Evolutionary conservation across 1,284 basidiomycete species (phyloP).

Genomic region (Clitocybe nebularis): DNA sequence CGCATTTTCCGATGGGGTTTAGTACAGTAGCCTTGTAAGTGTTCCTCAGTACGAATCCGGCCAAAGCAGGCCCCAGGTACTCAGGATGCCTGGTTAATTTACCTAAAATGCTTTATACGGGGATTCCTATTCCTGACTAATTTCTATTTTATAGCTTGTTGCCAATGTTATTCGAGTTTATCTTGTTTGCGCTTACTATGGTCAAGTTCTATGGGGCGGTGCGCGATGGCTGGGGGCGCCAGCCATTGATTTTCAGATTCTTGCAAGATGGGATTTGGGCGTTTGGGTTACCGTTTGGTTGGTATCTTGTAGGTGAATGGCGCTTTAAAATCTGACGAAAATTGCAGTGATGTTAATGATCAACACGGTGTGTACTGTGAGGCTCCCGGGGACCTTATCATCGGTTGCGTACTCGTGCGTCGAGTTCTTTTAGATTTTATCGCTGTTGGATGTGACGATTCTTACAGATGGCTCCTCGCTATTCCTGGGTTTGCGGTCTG

Average conservation of each 20-base stretch:
- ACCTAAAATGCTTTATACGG: no score
- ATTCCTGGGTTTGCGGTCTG: conserved; percentile 22
- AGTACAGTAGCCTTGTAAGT: no score
- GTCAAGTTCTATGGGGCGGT: conserved; percentile 20
- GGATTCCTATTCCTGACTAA: no score
- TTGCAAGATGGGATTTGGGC: conserved; percentile 26
- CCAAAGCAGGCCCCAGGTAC: no score
- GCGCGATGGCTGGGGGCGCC: conserved; percentile 21
- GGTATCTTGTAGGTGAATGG: conserved; percentile 1
- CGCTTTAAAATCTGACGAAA: not conserved
- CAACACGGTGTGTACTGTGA: conserved; percentile 17
- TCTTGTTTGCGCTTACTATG: conserved; percentile 22
- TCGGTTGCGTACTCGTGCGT: conserved; percentile 22
- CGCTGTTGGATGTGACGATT: not conserved
- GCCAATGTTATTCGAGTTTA: conserved; percentile 19
- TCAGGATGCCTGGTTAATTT: no score
- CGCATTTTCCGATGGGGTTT: conserved; percentile 15
- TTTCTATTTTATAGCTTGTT: conserved; percentile 8
- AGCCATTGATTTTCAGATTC: conserved; percentile 20
- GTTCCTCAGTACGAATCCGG: no score
- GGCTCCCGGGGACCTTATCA: conserved; percentile 15
- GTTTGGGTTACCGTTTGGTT: conserved; percentile 23
- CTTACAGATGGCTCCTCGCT: conserved; percentile 24
- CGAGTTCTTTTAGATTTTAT: not conserved
- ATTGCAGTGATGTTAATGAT: conserved; percentile 17